Percentiles rank a stretch among this genome's conserved stretches.
Conservation (phyloP, 148 eudicot species). For the Diospyros lotus region DNA sequence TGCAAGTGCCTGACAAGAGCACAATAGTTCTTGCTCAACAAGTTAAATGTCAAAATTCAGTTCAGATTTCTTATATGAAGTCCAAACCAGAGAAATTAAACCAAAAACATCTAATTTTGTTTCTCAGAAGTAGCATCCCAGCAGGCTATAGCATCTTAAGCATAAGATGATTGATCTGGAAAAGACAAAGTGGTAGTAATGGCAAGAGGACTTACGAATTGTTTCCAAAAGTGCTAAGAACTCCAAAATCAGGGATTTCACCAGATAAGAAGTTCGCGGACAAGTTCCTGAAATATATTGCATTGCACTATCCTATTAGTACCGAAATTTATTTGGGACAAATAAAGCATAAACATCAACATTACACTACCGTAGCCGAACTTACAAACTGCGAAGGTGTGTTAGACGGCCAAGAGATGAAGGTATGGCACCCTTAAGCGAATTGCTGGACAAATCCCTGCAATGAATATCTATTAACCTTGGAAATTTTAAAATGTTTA, state of each 20-base stretch:
- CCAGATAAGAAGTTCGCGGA: conserved; percentile 94
- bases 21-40: no score
- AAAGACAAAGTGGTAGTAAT: background rate
- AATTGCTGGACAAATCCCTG: conserved; percentile 92
- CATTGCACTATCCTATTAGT: background rate
- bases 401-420: conserved; percentile 82
- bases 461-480: conserved; percentile 3
- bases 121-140: background rate
- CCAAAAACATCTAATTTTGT: no score
- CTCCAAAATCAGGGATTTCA: conserved; percentile 86
- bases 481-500: background rate
- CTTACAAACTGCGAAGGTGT: conserved; percentile 71
- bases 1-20: no score
- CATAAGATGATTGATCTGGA: background rate
- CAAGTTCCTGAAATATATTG: conserved; percentile 55
- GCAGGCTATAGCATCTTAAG: background rate
- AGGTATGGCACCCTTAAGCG: conserved; percentile 83
- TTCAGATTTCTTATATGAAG: no score
- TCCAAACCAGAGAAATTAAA: no score
- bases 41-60: no score
- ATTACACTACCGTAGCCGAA: conserved; percentile 5
- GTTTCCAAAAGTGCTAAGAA: conserved; percentile 64
- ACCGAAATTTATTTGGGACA: background rate
- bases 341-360: background rate
- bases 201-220: conserved; percentile 56